Evolutionary conservation across 148 eudicot species (phyloP).

Genomic region (Amaranthus palmeri): DNA sequence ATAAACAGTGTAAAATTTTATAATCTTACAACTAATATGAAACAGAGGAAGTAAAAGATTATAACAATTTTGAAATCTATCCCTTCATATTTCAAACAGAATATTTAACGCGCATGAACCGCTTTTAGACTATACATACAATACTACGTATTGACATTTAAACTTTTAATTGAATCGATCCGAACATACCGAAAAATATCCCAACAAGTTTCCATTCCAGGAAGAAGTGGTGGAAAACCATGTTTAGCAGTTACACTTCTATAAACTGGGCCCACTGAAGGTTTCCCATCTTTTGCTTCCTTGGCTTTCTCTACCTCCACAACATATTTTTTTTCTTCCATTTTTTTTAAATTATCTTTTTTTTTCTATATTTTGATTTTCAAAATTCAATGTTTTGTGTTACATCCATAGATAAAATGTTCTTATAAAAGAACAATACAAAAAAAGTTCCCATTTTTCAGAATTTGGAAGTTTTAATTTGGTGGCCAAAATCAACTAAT

Average conservation of each 20-base stretch:
- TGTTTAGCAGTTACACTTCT: conserved; percentile 62
- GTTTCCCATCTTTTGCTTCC: conserved; percentile 42
- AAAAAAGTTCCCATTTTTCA: conserved; percentile 1
- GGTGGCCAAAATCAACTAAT: conserved; percentile 30
- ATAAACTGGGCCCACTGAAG: conserved; percentile 82
- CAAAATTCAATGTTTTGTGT: background rate
- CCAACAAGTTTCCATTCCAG: conserved; percentile 76
- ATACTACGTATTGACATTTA: too few relatives aligned
- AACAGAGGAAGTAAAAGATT: too few relatives aligned
- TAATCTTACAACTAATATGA: too few relatives aligned
- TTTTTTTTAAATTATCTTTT: conserved; percentile 5
- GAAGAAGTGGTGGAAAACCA: conserved; percentile 63
- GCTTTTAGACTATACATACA: too few relatives aligned
- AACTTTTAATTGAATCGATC: too few relatives aligned
- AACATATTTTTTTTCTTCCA: conserved; percentile 58
- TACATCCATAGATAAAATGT: background rate
- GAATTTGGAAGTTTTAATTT: conserved; percentile 8
- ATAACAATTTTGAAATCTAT: too few relatives aligned
- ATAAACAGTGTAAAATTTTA: too few relatives aligned
- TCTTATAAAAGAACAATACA: conserved; percentile 4
- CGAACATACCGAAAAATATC: conserved; percentile 67
- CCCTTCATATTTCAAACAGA: too few relatives aligned
- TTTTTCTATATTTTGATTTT: background rate
- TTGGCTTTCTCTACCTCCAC: conserved; percentile 74
- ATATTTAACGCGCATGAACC: too few relatives aligned